These are phyloP conservation scores for Rhodotorula paludigena DNA, from an alignment of 768 basidiomycete genomes.

Conservation along the genomic window DNA sequence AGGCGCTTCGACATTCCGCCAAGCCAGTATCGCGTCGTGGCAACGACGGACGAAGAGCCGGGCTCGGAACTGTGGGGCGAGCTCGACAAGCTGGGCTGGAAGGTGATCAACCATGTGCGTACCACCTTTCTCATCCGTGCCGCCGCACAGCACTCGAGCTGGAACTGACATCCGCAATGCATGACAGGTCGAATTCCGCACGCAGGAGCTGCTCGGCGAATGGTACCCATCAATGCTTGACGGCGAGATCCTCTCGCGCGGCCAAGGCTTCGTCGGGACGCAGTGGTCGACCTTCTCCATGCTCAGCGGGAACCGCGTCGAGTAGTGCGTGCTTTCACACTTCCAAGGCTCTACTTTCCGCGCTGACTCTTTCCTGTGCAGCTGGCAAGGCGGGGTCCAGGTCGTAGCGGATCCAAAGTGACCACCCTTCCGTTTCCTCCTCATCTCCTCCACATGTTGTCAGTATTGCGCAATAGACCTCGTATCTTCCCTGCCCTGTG, in stretches of 20 bases:
- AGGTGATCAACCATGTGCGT: neutral
- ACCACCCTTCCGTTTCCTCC: neutral
- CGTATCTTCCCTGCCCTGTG: too few relatives aligned
- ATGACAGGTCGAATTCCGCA: neutral
- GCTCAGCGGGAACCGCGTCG: neutral
- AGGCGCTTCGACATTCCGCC: neutral
- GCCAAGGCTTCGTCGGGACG: slow-evolving; percentile 1
- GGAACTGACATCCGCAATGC: too few relatives aligned
- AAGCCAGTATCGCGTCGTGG: neutral
- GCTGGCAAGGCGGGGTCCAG: slow-evolving; percentile 3
- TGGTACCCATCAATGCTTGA: neutral
- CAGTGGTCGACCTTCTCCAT: neutral
- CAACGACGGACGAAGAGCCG: neutral
- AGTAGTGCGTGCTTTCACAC: neutral
- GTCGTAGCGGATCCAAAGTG: neutral
- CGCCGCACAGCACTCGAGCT: neutral
- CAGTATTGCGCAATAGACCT: too few relatives aligned
- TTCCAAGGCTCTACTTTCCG: too few relatives aligned
- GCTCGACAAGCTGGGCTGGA: neutral
- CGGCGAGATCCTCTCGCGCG: neutral
- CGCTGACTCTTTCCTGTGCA: neutral
- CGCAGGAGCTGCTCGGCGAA: neutral
- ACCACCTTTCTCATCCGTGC: neutral
- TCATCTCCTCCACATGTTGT: neutral
- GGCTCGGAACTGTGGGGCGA: neutral